Conservation (phyloP, 257 asterid species). For the Ophiorrhiza pumila region DNA sequence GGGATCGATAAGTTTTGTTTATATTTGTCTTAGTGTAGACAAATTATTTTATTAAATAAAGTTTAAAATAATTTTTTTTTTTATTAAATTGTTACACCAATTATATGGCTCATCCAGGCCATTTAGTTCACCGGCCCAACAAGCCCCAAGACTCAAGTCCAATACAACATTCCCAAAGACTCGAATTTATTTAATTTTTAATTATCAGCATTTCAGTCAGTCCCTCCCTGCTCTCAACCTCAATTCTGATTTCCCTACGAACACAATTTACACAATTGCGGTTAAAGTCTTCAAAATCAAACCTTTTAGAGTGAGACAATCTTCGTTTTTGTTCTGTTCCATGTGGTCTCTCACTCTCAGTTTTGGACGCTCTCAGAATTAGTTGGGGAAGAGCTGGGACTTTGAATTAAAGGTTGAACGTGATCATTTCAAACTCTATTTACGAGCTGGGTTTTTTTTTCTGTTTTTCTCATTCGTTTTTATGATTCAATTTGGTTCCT, state of each 20-base stretch:
- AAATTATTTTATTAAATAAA: too few relatives aligned
- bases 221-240: neutral
- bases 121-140: too few relatives aligned
- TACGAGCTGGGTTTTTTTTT: conserved; percentile 6
- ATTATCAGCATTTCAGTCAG: neutral
- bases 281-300: conserved; percentile 11
- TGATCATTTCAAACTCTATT: neutral
- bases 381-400: neutral
- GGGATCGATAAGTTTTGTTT: too few relatives aligned
- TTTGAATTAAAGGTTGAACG: neutral
- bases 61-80: too few relatives aligned
- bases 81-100: too few relatives aligned
- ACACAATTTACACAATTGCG: neutral
- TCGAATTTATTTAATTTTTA: too few relatives aligned
- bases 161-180: neutral
- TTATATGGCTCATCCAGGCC: too few relatives aligned
- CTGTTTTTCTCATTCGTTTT: neutral
- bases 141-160: too few relatives aligned
- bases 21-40: too few relatives aligned
- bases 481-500: neutral
- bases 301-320: neutral
- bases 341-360: neutral
- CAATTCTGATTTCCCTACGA: neutral
- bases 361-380: neutral
- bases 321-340: neutral